Evolutionary conservation across 169 alveolate species (phyloP).

Genomic region (Cryptosporidium felis): DNA sequence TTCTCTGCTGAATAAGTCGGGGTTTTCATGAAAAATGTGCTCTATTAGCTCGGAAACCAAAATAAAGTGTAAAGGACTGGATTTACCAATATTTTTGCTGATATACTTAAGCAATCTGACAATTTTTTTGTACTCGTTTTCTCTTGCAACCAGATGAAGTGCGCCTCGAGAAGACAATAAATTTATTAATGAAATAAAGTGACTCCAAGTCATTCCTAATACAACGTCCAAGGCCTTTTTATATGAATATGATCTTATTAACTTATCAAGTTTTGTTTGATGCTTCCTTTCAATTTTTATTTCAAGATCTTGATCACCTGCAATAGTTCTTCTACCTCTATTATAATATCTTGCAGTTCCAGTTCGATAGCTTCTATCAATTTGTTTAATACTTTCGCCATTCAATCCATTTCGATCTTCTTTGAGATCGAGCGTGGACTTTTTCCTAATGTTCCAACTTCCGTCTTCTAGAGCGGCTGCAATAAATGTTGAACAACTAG

Average conservation of each 20-base stretch:
- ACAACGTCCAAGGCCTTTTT: constrained; percentile 43
- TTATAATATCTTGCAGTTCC: constrained; percentile 59
- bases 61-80: constrained; percentile 24
- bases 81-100: constrained; percentile 6
- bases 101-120: constrained; percentile 9
- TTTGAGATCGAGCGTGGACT: background rate
- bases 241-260: constrained; percentile 45
- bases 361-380: constrained; percentile 15
- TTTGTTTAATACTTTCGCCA: background rate
- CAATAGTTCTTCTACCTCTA: constrained; percentile 23
- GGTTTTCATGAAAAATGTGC: constrained; percentile 44
- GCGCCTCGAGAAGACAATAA: constrained; percentile 59
- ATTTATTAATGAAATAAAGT: constrained; percentile 14
- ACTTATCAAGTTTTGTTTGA: constrained; percentile 31
- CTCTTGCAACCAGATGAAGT: constrained; percentile 37
- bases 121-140: background rate
- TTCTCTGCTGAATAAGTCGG: background rate
- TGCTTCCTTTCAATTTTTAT: background rate
- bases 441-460: constrained; percentile 25
- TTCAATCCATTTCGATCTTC: background rate
- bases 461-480: constrained; percentile 44
- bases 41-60: constrained; percentile 40
- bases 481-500: constrained; percentile 36
- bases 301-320: background rate
- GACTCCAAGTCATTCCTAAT: constrained; percentile 38